Percentiles rank a stretch among this genome's conserved stretches.
Evolutionary conservation across 495 filamentous ascomycete genomes (phyloP).

Genomic region (Penicillium coprophilum): DNA sequence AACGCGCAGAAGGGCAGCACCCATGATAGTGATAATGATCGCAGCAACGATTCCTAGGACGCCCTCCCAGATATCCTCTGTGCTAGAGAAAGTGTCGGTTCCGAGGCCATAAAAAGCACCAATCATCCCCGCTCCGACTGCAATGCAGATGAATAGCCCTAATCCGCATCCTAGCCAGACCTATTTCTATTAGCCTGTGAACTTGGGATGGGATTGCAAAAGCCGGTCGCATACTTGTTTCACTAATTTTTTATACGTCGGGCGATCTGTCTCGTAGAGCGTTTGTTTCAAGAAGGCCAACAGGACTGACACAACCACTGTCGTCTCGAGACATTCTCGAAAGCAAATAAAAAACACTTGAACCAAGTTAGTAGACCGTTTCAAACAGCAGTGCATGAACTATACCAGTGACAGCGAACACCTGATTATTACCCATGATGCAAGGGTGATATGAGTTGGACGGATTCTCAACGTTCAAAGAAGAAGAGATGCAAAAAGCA

Average conservation of each 20-base stretch:
- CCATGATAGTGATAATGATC: constrained; percentile 76
- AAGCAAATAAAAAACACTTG: constrained; percentile 82
- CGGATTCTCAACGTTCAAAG: background rate
- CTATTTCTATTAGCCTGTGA: constrained; percentile 35
- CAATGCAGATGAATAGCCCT: constrained; percentile 65
- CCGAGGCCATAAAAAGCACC: constrained; percentile 75
- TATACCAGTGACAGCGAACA: background rate
- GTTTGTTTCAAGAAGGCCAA: constrained; percentile 80
- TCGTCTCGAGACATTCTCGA: constrained; percentile 78
- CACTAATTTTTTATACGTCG: constrained; percentile 65
- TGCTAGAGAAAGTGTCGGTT: constrained; percentile 59
- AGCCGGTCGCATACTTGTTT: constrained; percentile 57
- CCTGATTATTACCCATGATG: constrained; percentile 17
- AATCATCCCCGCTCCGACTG: constrained; percentile 71
- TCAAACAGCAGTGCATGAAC: background rate
- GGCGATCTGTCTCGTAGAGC: constrained; percentile 56
- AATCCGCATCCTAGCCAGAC: constrained; percentile 67
- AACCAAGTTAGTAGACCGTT: background rate
- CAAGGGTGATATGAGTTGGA: background rate
- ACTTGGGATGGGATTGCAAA: background rate
- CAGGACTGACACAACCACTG: constrained; percentile 78
- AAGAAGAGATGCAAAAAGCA: background rate
- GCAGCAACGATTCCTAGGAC: constrained; percentile 67
- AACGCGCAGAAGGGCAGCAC: constrained; percentile 75
- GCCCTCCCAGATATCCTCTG: constrained; percentile 79